Evolutionary conservation across 768 basidiomycete species (phyloP), one percentile per base, ranked within the genome.

Genomic region (Asterophora parasitica): DNA sequence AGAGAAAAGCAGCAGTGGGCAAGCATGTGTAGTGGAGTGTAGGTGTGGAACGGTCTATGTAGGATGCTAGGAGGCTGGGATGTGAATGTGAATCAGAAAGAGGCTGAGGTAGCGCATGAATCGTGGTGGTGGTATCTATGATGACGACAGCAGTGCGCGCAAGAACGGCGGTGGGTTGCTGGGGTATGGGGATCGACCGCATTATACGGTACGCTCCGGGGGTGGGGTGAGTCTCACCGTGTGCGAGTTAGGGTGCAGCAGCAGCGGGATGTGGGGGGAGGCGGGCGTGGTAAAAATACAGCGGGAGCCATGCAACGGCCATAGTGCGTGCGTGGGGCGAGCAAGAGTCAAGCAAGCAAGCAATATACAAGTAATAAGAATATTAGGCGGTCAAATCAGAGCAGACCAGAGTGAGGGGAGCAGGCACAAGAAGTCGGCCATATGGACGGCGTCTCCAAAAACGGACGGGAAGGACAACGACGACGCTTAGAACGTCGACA

Each of bases 401-500:
- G 54, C 42, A 50, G 41, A 50, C 38, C 42, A 54, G 33, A 39
- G 57, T 47, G 48, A 43, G 36, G 34, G 33, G 42, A 17, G 44
- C 42, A 19, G 35, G 43, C 27, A 31, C 30, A 23, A 37, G 8
- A n/a, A n/a, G 42, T 38, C 15, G 42, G 57, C 56, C 54, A 38
- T 41, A 17, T 30, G 28, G 10, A 28, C 28, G 43, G 8, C 17
- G 23, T 34, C 19, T 26, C 19, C 4, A 33, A 43, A 30, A 42
- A 16, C 12, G 27, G 13, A n/a, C n/a, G n/a, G n/a, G n/a, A 9
- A 16, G 16, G 36, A 1, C 13, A 7, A 28, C 31, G 17, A 26
- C 23, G n/a, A 17, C n/a, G n/a, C 49, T 68, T 60, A 85, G 59
- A 87, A 87, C 2, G 85, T 85, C 33, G 85, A 82, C 46, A 81